These are phyloP conservation scores for Apophysomyces variabilis DNA, from an alignment of 371 early-diverging fungal species.

Conservation along the genomic window DNA sequence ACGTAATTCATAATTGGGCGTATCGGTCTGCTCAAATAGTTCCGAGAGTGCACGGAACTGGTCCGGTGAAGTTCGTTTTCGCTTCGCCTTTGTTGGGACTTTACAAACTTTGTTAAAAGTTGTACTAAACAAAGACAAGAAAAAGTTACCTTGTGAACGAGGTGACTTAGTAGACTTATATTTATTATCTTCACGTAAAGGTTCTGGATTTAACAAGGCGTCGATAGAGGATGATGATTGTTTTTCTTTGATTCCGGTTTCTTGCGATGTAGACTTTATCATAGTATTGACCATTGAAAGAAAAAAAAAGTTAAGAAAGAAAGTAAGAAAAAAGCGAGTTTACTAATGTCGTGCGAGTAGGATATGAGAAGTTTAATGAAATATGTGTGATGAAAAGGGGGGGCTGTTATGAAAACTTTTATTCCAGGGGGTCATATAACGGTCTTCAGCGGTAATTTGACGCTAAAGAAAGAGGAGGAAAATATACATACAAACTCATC, in stretches of 20 bases:
- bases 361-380: slow-evolving; percentile 10
- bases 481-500: not conserved
- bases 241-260: not conserved
- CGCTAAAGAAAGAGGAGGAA: slow-evolving; percentile 7
- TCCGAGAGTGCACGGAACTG: slow-evolving; percentile 70
- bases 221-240: slow-evolving; percentile 17
- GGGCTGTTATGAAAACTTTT: slow-evolving; percentile 9
- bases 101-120: not conserved
- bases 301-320: not conserved
- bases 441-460: slow-evolving; percentile 4
- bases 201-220: slow-evolving; percentile 22
- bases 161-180: slow-evolving; percentile 3
- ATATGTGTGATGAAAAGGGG: slow-evolving; percentile 7
- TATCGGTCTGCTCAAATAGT: slow-evolving; percentile 77
- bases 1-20: slow-evolving; percentile 88
- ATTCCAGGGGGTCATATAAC: slow-evolving; percentile 8
- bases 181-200: slow-evolving; percentile 9
- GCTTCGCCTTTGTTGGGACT: slow-evolving; percentile 57
- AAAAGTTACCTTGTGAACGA: slow-evolving; percentile 7
- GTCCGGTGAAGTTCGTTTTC: slow-evolving; percentile 77
- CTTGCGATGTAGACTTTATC: slow-evolving; percentile 2
- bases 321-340: not conserved
- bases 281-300: not conserved
- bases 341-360: not conserved
- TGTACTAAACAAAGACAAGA: not conserved